These are phyloP conservation scores for Aspergillus steynii DNA, from an alignment of 495 filamentous ascomycete genomes.

Conservation along the genomic window DNA sequence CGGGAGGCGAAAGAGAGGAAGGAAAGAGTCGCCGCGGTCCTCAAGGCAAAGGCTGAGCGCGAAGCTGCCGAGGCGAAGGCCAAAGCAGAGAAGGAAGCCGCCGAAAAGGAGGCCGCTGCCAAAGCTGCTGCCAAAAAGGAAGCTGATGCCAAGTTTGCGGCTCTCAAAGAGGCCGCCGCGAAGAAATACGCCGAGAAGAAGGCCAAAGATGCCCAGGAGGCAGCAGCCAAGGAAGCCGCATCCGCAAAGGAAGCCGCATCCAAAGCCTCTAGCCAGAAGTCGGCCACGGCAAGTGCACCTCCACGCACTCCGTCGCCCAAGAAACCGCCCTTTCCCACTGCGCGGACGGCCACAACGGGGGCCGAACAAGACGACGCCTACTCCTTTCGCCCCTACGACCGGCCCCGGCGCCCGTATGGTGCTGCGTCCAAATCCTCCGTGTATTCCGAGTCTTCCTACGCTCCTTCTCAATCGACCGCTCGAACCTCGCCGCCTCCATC, in stretches of 20 bases:
- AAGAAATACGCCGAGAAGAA: constrained; percentile 51
- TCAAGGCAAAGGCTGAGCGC: constrained; percentile 38
- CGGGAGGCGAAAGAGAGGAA: constrained; percentile 36
- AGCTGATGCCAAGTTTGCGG: constrained; percentile 46
- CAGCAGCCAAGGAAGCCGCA: constrained; percentile 30
- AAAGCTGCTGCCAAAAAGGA: constrained; percentile 49
- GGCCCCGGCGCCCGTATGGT: constrained; percentile 56
- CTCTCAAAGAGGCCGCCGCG: constrained; percentile 46
- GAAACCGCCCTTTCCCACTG: constrained; percentile 58
- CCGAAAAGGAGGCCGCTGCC: constrained; percentile 46
- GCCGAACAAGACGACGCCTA: constrained; percentile 54
- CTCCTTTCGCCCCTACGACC: constrained; percentile 84
- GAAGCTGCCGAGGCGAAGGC: constrained; percentile 44
- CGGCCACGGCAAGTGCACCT: constrained; percentile 31
- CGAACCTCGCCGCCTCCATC: constrained; percentile 83
- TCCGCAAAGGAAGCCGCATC: constrained; percentile 27
- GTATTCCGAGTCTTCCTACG: constrained; percentile 82
- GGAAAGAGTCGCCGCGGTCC: constrained; percentile 39
- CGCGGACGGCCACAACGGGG: constrained; percentile 66
- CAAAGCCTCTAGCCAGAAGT: constrained; percentile 28
- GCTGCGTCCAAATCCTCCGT: constrained; percentile 58
- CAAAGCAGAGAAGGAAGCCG: constrained; percentile 38
- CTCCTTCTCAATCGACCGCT: constrained; percentile 77
- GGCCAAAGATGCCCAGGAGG: constrained; percentile 39
- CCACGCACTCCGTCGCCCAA: constrained; percentile 52